Conservation (phyloP, 768 basidiomycete genomes). For the Rhizopogon vesiculosus region DNA sequence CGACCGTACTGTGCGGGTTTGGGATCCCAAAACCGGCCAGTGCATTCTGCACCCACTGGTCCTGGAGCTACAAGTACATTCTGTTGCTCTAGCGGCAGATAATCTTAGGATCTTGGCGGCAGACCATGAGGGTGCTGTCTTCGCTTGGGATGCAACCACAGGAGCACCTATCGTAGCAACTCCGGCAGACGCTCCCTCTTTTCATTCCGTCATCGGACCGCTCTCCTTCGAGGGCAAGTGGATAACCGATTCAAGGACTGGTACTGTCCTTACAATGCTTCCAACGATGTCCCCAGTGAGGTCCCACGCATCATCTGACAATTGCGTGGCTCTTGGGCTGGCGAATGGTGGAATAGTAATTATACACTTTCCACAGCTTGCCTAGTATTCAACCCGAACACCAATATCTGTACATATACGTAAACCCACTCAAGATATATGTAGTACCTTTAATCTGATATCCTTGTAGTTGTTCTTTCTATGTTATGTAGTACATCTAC, state of each 20-base stretch:
- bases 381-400: not conserved
- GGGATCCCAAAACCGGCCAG: constrained; percentile 20
- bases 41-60: constrained; percentile 15
- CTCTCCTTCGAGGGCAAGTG: constrained; percentile 17
- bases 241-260: constrained; percentile 17
- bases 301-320: constrained; percentile 15
- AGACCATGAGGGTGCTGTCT: constrained; percentile 18
- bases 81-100: constrained; percentile 20
- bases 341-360: constrained; percentile 25
- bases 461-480: too few relatives aligned
- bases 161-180: constrained; percentile 12
- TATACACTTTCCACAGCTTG: constrained; percentile 15
- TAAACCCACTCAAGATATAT: not conserved
- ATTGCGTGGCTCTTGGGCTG: constrained; percentile 21
- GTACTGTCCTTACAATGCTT: constrained; percentile 12
- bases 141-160: constrained; percentile 23
- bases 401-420: not conserved
- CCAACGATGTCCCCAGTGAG: constrained; percentile 25
- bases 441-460: too few relatives aligned
- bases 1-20: constrained; percentile 25
- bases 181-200: constrained; percentile 13
- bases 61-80: constrained; percentile 13
- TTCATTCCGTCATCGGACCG: constrained; percentile 3
- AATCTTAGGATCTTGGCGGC: constrained; percentile 16
- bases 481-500: not conserved